Conservation (phyloP, 202 grass and related monocot genomes). For the Setaria italica region DNA sequence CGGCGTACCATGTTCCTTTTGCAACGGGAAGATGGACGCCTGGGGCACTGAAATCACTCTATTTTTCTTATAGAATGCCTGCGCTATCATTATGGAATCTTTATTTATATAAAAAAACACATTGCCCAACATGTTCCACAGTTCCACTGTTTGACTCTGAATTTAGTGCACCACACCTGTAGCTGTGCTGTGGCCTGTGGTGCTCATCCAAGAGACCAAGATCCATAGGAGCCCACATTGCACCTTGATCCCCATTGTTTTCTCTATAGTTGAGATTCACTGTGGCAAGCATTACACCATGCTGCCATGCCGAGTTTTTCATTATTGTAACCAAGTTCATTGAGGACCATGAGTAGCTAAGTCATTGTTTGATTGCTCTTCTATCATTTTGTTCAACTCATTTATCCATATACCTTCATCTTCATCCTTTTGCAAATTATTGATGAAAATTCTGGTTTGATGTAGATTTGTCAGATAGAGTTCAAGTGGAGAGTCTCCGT, state of each 20-base stretch:
- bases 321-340: constrained; percentile 14
- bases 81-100: not conserved
- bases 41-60: not conserved
- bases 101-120: not conserved
- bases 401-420: not conserved
- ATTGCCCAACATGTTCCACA: not conserved
- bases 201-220: not conserved
- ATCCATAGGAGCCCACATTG: not conserved
- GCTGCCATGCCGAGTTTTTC: not conserved
- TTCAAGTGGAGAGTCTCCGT: constrained; percentile 76
- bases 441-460: constrained; percentile 29
- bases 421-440: constrained; percentile 14
- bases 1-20: not conserved
- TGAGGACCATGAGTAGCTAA: not conserved
- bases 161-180: not conserved
- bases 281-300: not conserved
- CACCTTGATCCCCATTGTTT: not conserved
- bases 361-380: constrained; percentile 28
- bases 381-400: constrained; percentile 12
- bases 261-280: not conserved
- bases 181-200: not conserved
- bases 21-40: not conserved
- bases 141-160: not conserved
- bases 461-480: constrained; percentile 60
- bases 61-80: not conserved